Percentiles rank a stretch among this genome's conserved stretches.
phyloP scores from a whole-genome alignment of 1,284 basidiomycete genomes.

The Athelia psychrophila region DNA sequence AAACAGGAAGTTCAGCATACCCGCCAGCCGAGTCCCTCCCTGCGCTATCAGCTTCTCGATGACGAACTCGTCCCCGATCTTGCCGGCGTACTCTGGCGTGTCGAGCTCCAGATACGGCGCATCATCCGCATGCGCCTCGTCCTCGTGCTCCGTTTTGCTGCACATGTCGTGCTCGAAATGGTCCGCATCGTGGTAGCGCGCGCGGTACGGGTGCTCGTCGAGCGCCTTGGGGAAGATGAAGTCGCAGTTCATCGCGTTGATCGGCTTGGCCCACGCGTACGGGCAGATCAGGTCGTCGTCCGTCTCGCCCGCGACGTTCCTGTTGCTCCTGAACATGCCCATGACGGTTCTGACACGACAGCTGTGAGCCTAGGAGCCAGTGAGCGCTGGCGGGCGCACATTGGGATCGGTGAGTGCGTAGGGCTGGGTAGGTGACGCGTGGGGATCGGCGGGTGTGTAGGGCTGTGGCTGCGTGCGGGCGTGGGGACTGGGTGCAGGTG shows the following conservation, averaged over 20 bases:
- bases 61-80: constrained; percentile 63
- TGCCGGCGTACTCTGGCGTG: constrained; percentile 77
- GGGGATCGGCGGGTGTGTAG: no score
- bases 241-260: constrained; percentile 78
- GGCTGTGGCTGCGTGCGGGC: no score
- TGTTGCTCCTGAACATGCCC: constrained; percentile 9
- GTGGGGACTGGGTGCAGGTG: no score
- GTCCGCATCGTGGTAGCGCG: background rate
- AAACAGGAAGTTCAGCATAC: constrained; percentile 75
- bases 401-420: no score
- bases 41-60: constrained; percentile 81
- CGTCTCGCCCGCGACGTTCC: no score
- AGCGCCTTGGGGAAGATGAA: constrained; percentile 74
- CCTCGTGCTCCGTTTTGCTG: background rate
- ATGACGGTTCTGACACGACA: no score
- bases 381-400: no score
- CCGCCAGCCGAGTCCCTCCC: constrained; percentile 84
- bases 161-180: background rate
- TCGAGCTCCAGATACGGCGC: constrained; percentile 72
- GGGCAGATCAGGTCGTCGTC: constrained; percentile 73
- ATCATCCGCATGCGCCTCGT: background rate
- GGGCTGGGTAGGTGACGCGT: no score
- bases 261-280: constrained; percentile 45
- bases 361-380: no score
- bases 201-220: constrained; percentile 41